Percentiles rank a stretch among this genome's conserved stretches.
phyloP scores from a whole-genome alignment of 257 asterid species.

The Cruciata laevipes region DNA sequence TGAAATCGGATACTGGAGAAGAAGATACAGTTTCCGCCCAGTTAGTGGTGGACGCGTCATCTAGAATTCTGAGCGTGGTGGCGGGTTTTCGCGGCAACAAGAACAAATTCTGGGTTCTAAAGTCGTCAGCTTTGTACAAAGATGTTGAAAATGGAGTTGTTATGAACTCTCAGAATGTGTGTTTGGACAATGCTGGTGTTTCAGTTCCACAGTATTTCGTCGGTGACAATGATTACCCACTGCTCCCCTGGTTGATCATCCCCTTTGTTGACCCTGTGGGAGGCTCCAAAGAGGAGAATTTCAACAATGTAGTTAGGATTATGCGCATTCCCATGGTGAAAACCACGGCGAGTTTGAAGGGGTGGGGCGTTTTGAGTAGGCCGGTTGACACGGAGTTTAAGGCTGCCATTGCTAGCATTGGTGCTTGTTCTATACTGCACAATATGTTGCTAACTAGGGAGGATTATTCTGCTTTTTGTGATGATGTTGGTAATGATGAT shows the following conservation, averaged over 20 bases:
- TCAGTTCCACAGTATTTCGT: conserved; percentile 46
- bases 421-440: conserved; percentile 76
- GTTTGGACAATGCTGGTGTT: conserved; percentile 24
- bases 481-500: conserved; percentile 37
- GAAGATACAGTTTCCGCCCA: conserved; percentile 53
- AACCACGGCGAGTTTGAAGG: conserved; percentile 53
- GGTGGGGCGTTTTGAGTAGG: conserved; percentile 60
- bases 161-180: conserved; percentile 28
- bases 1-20: background rate
- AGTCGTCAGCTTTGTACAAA: conserved; percentile 42
- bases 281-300: conserved; percentile 46
- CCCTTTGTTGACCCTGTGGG: conserved; percentile 38
- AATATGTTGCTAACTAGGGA: conserved; percentile 77
- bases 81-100: conserved; percentile 64
- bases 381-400: conserved; percentile 40
- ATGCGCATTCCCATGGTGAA: conserved; percentile 33
- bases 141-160: conserved; percentile 40
- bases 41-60: conserved; percentile 61
- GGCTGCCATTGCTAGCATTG: conserved; percentile 60
- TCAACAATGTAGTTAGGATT: conserved; percentile 35
- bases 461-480: conserved; percentile 60
- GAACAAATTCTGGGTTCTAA: conserved; percentile 33
- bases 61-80: conserved; percentile 55
- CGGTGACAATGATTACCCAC: conserved; percentile 47
- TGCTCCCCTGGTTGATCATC: conserved; percentile 61